phyloP scores from a whole-genome alignment of 2,329 filamentous ascomycete species.

The Alternaria metachromatica region DNA sequence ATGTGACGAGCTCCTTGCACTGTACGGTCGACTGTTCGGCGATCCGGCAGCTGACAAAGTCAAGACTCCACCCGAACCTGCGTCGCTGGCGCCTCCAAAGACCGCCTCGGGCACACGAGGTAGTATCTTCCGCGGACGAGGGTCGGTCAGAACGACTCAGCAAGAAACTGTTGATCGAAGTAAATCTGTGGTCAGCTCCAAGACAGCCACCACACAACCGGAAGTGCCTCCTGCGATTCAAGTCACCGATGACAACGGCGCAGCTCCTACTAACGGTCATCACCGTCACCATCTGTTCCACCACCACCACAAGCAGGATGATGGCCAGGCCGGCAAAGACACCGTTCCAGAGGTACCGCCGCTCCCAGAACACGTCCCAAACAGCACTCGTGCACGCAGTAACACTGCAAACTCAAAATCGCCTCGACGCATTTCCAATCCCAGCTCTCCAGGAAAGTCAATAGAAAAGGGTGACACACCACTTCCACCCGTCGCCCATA shows the following conservation, averaged over 20 bases:
- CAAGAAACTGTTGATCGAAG: slow-evolving; percentile 28
- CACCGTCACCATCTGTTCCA: slow-evolving; percentile 42
- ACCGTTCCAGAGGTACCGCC: slow-evolving; percentile 30
- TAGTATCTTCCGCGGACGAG: slow-evolving; percentile 73
- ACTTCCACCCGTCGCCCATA: slow-evolving; percentile 51
- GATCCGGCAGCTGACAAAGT: slow-evolving; percentile 53
- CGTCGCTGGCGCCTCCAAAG: slow-evolving; percentile 63
- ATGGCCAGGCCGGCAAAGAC: slow-evolving; percentile 37
- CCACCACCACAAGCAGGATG: slow-evolving; percentile 44
- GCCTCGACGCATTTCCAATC: slow-evolving; percentile 26
- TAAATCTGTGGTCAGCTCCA: slow-evolving; percentile 34
- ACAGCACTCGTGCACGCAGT: slow-evolving; percentile 23
- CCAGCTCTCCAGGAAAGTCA: slow-evolving; percentile 34
- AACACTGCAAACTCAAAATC: slow-evolving; percentile 22
- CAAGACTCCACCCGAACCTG: slow-evolving; percentile 51
- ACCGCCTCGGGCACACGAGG: slow-evolving; percentile 72
- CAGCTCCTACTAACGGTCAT: slow-evolving; percentile 43
- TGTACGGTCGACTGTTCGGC: slow-evolving; percentile 84
- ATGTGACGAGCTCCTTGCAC: slow-evolving; percentile 79
- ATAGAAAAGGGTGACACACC: slow-evolving; percentile 44
- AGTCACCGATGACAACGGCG: slow-evolving; percentile 69
- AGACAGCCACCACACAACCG: slow-evolving; percentile 32
- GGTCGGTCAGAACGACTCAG: slow-evolving; percentile 36
- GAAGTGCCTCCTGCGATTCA: slow-evolving; percentile 73
- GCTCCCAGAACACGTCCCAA: slow-evolving; percentile 26